Evolutionary conservation across 768 basidiomycete species (phyloP).

Genomic region (Leccinum longicurvipes): DNA sequence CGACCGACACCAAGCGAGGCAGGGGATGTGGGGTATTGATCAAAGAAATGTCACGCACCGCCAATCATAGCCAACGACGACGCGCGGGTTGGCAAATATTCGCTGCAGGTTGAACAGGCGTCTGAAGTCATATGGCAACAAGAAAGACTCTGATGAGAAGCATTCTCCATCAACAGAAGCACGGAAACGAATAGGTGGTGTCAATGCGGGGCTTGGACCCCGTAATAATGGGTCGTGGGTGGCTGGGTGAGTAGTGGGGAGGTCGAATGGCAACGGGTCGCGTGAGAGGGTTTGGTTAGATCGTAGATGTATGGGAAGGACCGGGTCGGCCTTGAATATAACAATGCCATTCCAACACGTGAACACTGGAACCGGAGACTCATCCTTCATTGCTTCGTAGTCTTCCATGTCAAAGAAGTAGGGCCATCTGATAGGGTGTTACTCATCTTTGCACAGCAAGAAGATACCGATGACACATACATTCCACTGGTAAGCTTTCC

Average conservation of each 20-base stretch:
- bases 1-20: not conserved
- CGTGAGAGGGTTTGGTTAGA: constrained; percentile 36
- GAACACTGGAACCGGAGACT: constrained; percentile 42
- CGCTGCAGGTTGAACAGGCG: constrained; percentile 36
- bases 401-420: constrained; percentile 40
- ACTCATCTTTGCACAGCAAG: not conserved
- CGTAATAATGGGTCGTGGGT: constrained; percentile 5
- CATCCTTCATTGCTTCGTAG: constrained; percentile 33
- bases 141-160: constrained; percentile 37
- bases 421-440: constrained; percentile 29
- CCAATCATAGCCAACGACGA: constrained; percentile 37
- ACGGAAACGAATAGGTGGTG: constrained; percentile 16
- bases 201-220: constrained; percentile 19
- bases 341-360: constrained; percentile 47
- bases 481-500: constrained; percentile 15
- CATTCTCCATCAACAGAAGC: constrained; percentile 16
- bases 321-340: constrained; percentile 38
- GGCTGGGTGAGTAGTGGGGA: constrained; percentile 16
- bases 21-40: not conserved
- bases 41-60: constrained; percentile 12
- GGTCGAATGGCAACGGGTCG: constrained; percentile 21
- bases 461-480: not conserved
- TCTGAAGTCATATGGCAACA: constrained; percentile 42
- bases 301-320: constrained; percentile 39
- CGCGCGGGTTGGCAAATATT: constrained; percentile 39